Conservation (phyloP, 2,329 filamentous ascomycete species). For the Plectosphaerella plurivora region DNA sequence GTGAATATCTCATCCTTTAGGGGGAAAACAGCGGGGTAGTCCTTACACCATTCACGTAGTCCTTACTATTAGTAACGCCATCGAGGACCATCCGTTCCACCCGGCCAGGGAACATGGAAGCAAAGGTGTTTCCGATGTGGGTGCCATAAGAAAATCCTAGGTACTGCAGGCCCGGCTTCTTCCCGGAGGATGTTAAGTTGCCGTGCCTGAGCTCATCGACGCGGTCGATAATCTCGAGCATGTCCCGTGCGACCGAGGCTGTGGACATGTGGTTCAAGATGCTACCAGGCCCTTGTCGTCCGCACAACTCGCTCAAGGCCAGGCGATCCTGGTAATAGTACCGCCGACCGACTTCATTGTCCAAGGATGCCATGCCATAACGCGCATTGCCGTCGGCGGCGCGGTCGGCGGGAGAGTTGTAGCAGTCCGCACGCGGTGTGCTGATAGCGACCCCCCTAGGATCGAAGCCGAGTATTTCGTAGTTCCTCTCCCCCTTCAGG, state of each 20-base stretch:
- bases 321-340: constrained; percentile 9
- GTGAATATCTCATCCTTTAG: not conserved
- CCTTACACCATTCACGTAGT: constrained; percentile 18
- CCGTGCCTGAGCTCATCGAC: constrained; percentile 16
- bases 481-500: constrained; percentile 19
- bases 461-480: constrained; percentile 30
- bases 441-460: constrained; percentile 27
- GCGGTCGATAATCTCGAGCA: constrained; percentile 27
- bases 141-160: constrained; percentile 40
- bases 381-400: constrained; percentile 16
- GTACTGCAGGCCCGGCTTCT: constrained; percentile 26
- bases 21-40: constrained; percentile 1
- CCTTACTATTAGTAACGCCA: constrained; percentile 19
- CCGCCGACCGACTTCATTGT: not conserved
- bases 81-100: constrained; percentile 31
- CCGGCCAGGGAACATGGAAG: constrained; percentile 28
- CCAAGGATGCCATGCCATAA: constrained; percentile 7
- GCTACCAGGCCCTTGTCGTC: constrained; percentile 1
- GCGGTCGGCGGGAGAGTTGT: constrained; percentile 15
- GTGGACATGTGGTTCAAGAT: constrained; percentile 22
- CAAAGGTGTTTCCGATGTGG: constrained; percentile 27
- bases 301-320: constrained; percentile 18
- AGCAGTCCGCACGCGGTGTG: constrained; percentile 26
- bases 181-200: constrained; percentile 8
- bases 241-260: constrained; percentile 24